Base-by-base conservation (phyloP, 2,329 filamentous ascomycete species). In the Exserohilum turcica region DNA sequence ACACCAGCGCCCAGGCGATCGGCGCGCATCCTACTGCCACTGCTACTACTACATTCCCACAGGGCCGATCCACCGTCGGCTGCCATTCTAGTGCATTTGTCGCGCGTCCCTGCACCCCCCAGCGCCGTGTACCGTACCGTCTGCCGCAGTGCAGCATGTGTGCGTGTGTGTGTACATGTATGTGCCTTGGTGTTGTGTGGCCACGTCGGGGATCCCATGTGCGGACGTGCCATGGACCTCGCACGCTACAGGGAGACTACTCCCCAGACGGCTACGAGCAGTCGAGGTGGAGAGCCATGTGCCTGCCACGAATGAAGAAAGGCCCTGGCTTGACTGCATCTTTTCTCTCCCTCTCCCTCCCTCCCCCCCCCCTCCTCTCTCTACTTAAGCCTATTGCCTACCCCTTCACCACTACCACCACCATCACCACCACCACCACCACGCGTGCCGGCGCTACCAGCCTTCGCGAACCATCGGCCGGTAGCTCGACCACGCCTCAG, bases 121-220 rank as follows among this genome's bases (percentile, higher is more conserved):
- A 54, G 39, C 18, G 4, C 24, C 31, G 24, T 7, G 18, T 19
- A 37, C 28, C 29, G 19, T 36, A 37, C 28, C 29, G 19, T 36
- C 42, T 24, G 27, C 32, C n/a, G n/a, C 15, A 15, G 39, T 52
- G 43, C 36, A 32, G 9, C 18, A 27, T 28, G 18, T 3, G 43
- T n/a, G 43, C 43, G n/a, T n/a, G n/a, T n/a, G n/a, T n/a, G n/a
- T n/a, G n/a, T n/a, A n/a, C n/a, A n/a, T n/a, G n/a, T 24, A 24
- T 24, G 21, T 7, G 21, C 21, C 21, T 24, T 24, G 21, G 21
- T 40, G 36, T 39, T 50, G n/a, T 35, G 63, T 56, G 59, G 48
- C 61, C 57, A 62, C 55, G 48, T 59, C 44, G 55, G 62, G 59
- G 55, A 46, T 51, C 53, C 59, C 61, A 63, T 64, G 58, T 57